Conservation (phyloP, 441 rosid species). For the Adansonia gregorii region DNA sequence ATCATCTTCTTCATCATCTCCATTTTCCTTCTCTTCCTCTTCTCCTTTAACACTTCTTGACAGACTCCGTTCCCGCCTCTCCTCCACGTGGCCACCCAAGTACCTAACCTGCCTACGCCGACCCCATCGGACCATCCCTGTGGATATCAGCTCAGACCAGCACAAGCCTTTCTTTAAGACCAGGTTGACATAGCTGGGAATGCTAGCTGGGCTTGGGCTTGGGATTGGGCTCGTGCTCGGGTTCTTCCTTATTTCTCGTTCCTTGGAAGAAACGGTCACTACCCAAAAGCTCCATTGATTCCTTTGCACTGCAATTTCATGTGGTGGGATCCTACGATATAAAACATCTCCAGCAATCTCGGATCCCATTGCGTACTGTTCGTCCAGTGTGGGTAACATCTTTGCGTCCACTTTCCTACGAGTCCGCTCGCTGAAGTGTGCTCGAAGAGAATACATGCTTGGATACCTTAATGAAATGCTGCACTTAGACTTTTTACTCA, state of each 20-base stretch:
- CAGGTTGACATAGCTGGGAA: constrained; percentile 24
- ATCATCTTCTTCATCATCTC: constrained; percentile 19
- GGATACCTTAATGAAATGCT: constrained; percentile 74
- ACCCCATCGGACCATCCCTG: constrained; percentile 80
- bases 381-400: constrained; percentile 70
- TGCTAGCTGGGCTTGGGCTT: constrained; percentile 27
- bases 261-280: constrained; percentile 27
- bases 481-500: constrained; percentile 60
- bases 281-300: constrained; percentile 72
- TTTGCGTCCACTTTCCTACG: constrained; percentile 36
- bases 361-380: constrained; percentile 56
- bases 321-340: constrained; percentile 57
- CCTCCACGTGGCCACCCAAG: constrained; percentile 46
- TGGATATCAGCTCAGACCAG: constrained; percentile 52
- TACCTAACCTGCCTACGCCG: constrained; percentile 64
- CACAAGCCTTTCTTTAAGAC: constrained; percentile 49
- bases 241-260: constrained; percentile 12
- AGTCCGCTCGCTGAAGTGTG: constrained; percentile 48
- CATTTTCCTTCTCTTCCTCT: constrained; percentile 31
- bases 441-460: constrained; percentile 56
- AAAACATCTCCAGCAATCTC: constrained; percentile 68
- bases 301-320: constrained; percentile 50
- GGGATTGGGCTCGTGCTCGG: constrained; percentile 27
- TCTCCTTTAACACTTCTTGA: constrained; percentile 24
- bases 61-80: constrained; percentile 15